Conservation (phyloP, 177 flowering plant genomes). For the Telopea speciosissima region DNA sequence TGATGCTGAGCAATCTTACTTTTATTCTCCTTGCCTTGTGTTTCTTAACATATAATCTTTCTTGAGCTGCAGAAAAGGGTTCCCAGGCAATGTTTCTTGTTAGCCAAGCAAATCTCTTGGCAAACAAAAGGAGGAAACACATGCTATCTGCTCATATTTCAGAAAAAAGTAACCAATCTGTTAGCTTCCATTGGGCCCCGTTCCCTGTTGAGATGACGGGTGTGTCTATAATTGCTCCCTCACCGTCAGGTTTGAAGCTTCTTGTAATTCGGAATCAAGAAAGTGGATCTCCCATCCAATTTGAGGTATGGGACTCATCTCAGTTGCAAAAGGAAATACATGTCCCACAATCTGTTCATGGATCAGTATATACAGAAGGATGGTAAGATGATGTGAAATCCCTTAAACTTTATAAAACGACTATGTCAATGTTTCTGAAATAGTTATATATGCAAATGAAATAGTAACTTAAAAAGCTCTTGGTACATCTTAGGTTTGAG, state of each 20-base stretch:
- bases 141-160: constrained; percentile 53
- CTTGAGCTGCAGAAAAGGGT: constrained; percentile 33
- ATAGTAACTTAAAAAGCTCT: background rate
- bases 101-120: constrained; percentile 69
- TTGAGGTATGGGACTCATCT: constrained; percentile 84
- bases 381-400: constrained; percentile 45
- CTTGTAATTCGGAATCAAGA: constrained; percentile 69
- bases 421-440: no score
- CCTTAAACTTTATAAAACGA: background rate
- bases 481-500: constrained; percentile 62
- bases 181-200: constrained; percentile 76
- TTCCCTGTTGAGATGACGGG: constrained; percentile 88
- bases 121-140: constrained; percentile 65
- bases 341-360: constrained; percentile 72
- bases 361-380: constrained; percentile 79
- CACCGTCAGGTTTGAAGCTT: constrained; percentile 91
- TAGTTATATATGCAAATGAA: background rate
- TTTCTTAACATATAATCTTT: background rate
- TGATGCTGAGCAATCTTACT: background rate
- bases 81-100: constrained; percentile 69
- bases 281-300: constrained; percentile 62
- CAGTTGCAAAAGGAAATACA: constrained; percentile 72
- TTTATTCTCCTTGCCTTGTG: background rate
- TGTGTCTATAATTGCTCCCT: constrained; percentile 65
- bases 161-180: constrained; percentile 25